Percentiles rank a stretch among this genome's conserved stretches.
Conservation (phyloP, 192 early-diverging fungal species). For the Coemansia sp. region DNA sequence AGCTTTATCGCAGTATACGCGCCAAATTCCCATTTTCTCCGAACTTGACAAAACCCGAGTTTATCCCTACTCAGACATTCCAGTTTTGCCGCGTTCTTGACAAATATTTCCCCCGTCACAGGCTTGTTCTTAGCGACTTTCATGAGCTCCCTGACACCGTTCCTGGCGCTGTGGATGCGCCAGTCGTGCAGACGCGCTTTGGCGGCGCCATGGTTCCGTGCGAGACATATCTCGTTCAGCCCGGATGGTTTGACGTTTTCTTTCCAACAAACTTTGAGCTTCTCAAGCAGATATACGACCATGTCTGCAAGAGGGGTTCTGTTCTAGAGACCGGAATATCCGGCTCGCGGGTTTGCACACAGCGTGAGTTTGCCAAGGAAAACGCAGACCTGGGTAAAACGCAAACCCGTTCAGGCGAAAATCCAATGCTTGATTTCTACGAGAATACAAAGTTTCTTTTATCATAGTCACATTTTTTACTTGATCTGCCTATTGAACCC, state of each 20-base stretch:
- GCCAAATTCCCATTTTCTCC: slow-evolving; percentile 75
- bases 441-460: slow-evolving; percentile 77
- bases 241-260: slow-evolving; percentile 98
- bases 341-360: slow-evolving; percentile 57
- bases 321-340: slow-evolving; percentile 21
- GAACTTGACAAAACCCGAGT: slow-evolving; percentile 84
- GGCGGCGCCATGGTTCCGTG: slow-evolving; percentile 89
- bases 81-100: slow-evolving; percentile 74
- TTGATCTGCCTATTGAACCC: neutral
- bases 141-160: slow-evolving; percentile 80
- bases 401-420: slow-evolving; percentile 82
- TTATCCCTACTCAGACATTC: slow-evolving; percentile 84
- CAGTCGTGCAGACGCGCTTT: slow-evolving; percentile 95
- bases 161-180: slow-evolving; percentile 70
- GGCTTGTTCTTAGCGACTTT: slow-evolving; percentile 90
- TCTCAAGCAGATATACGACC: slow-evolving; percentile 72
- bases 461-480: slow-evolving; percentile 20
- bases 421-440: slow-evolving; percentile 95
- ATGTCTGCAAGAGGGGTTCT: slow-evolving; percentile 56
- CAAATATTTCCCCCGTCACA: slow-evolving; percentile 81
- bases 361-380: slow-evolving; percentile 74
- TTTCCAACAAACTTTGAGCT: slow-evolving; percentile 97
- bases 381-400: slow-evolving; percentile 79
- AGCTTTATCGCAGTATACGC: slow-evolving; percentile 57
- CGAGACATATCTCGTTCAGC: slow-evolving; percentile 94